These are phyloP conservation scores for Globomyces pollinis-pini DNA, from an alignment of 192 early-diverging fungal species.

Conservation along the genomic window DNA sequence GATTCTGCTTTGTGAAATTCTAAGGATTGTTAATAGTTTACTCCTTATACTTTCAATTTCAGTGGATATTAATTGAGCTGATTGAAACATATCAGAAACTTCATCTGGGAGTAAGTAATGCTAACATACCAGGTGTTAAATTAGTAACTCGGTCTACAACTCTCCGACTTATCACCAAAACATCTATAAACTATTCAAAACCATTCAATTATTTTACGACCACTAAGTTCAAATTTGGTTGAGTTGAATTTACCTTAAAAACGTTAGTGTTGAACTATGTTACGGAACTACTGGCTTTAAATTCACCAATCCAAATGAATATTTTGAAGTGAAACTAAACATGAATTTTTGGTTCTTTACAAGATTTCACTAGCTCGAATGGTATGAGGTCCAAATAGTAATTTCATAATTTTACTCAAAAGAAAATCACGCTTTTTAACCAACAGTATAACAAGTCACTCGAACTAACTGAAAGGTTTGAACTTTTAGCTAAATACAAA, in stretches of 20 bases:
- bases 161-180: conserved; percentile 68
- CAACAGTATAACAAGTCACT: too few relatives aligned
- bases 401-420: too few relatives aligned
- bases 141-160: conserved; percentile 66
- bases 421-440: too few relatives aligned
- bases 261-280: conserved; percentile 12
- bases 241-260: background rate
- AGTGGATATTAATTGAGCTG: conserved; percentile 66
- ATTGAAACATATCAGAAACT: conserved; percentile 71
- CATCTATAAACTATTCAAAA: too few relatives aligned
- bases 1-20: conserved; percentile 60
- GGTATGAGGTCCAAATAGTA: conserved; percentile 65
- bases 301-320: conserved; percentile 79
- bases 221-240: background rate
- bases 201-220: too few relatives aligned
- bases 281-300: conserved; percentile 84
- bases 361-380: conserved; percentile 72
- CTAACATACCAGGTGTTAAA: too few relatives aligned
- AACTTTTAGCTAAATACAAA: too few relatives aligned
- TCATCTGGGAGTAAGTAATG: too few relatives aligned
- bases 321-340: conserved; percentile 53
- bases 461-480: too few relatives aligned
- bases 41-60: conserved; percentile 69
- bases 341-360: too few relatives aligned
- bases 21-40: too few relatives aligned